Base-by-base conservation (phyloP, 495 filamentous ascomycete species). In the Neurospora hispaniola region DNA sequence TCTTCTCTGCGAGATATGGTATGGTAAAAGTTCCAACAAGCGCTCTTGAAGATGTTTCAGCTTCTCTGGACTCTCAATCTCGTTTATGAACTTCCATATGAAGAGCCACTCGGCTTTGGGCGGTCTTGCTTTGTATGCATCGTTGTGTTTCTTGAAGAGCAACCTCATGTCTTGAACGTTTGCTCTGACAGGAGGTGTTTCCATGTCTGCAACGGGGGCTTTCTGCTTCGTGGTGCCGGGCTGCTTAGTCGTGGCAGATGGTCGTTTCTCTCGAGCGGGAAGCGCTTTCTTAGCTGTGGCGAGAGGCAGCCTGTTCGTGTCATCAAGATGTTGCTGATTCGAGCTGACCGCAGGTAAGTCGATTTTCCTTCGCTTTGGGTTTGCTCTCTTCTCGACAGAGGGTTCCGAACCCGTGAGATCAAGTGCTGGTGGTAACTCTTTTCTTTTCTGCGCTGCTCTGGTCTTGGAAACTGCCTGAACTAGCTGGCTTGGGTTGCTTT, bases 31-130 rank as follows among this genome's bases (percentile, higher is more conserved):
- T 0, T 31, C 18, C 2, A 59, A 62, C 23, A 80, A 72, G 10
- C 73, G 76, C 69, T 74, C 71, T 39, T 80, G 79, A 16, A 80
- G 46, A 68, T 79, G 75, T 10, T 46, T 73, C 9, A 77, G 75
- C 40, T 74, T 54, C 16, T 71, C 74, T 3, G 66, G 27, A 42
- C 72, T 59, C 27, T 75, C 68, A 27, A 80, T 77, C 39, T 71
- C 70, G 69, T 66, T 70, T 23, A 80, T 42, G 48, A 80, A 79
- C 20, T 71, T 46, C 78, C 75, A 78, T 35, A 80, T 77, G 23
- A 78, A 78, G 0, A 20, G 38, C 3, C 70, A 71, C n/a, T 80
- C 78, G 11, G 75, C 73, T 5, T n/a, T 71, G 23, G 79, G 76
- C 5, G 72, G 73, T 31, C 48, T 72, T 62, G 62, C 40, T 20